These are phyloP conservation scores for Gossypium laxum DNA, from an alignment of 441 rosid genomes.

Conservation along the genomic window DNA sequence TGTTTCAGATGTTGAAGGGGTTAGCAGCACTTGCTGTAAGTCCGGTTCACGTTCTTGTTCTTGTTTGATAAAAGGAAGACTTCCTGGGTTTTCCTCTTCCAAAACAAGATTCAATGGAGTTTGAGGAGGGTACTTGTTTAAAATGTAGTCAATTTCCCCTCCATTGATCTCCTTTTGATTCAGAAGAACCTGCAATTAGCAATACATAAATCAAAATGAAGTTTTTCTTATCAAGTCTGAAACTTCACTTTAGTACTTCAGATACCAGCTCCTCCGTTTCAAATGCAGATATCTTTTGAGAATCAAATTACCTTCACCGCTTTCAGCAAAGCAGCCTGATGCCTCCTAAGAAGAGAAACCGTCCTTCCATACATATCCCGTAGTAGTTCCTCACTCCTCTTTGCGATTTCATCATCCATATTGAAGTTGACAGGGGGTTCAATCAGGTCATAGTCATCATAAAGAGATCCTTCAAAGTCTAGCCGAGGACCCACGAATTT, in stretches of 20 bases:
- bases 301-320: slow-evolving; percentile 54
- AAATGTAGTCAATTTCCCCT: slow-evolving; percentile 64
- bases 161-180: slow-evolving; percentile 66
- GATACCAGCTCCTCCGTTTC: not conserved
- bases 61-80: slow-evolving; percentile 33
- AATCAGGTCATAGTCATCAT: slow-evolving; percentile 54
- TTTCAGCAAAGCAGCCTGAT: slow-evolving; percentile 74
- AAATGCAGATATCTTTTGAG: not conserved
- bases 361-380: slow-evolving; percentile 51
- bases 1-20: slow-evolving; percentile 26
- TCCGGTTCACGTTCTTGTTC: slow-evolving; percentile 22
- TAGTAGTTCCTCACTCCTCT: slow-evolving; percentile 63
- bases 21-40: slow-evolving; percentile 25
- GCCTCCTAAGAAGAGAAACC: slow-evolving; percentile 51
- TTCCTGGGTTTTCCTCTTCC: slow-evolving; percentile 71
- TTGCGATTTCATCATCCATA: slow-evolving; percentile 69
- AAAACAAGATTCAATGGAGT: slow-evolving; percentile 47
- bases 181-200: slow-evolving; percentile 56
- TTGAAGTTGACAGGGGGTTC: slow-evolving; percentile 78
- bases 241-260: not conserved
- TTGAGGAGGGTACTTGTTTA: slow-evolving; percentile 63
- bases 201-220: not conserved
- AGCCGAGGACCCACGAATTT: slow-evolving; percentile 78
- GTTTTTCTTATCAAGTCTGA: not conserved
- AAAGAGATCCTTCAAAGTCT: slow-evolving; percentile 89